phyloP scores from a whole-genome alignment of 1,284 basidiomycete genomes.

The Puccinia polysora region DNA sequence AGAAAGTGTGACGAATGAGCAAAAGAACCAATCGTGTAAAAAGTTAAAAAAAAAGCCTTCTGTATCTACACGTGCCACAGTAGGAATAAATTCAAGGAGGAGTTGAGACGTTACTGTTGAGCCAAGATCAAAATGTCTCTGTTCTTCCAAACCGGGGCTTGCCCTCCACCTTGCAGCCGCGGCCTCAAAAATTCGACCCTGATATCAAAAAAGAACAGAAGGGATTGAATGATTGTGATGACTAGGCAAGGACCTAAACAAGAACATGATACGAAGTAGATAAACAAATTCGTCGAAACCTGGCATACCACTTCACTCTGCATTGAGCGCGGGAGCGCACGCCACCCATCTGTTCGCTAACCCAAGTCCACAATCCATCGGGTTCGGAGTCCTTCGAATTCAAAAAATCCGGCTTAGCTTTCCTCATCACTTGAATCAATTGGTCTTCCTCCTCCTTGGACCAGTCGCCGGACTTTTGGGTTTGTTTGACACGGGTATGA shows the following conservation, averaged over 20 bases:
- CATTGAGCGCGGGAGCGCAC: conserved; percentile 71
- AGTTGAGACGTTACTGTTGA: conserved; percentile 62
- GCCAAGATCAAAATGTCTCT: conserved; percentile 71
- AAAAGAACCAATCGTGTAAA: too few relatives aligned
- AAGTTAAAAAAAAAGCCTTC: too few relatives aligned
- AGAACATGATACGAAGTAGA: not conserved
- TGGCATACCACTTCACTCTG: conserved; percentile 69
- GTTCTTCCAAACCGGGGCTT: conserved; percentile 66
- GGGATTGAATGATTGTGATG: not conserved
- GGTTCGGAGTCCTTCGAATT: conserved; percentile 59
- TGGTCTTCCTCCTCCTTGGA: conserved; percentile 67
- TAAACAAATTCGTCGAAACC: not conserved
- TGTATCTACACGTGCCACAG: too few relatives aligned
- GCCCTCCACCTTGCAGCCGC: conserved; percentile 65
- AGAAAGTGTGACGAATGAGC: too few relatives aligned
- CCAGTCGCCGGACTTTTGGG: conserved; percentile 63
- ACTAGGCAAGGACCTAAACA: not conserved
- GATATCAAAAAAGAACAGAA: conserved; percentile 28
- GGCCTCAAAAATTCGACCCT: conserved; percentile 71
- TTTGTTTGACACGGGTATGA: conserved; percentile 63
- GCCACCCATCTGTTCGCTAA: conserved; percentile 69
- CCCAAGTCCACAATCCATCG: conserved; percentile 73
- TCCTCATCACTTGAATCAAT: conserved; percentile 63
- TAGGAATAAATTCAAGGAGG: not conserved
- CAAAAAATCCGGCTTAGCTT: conserved; percentile 59